phyloP scores from a whole-genome alignment of 768 basidiomycete genomes.

The Leccinum subtestaceum region DNA sequence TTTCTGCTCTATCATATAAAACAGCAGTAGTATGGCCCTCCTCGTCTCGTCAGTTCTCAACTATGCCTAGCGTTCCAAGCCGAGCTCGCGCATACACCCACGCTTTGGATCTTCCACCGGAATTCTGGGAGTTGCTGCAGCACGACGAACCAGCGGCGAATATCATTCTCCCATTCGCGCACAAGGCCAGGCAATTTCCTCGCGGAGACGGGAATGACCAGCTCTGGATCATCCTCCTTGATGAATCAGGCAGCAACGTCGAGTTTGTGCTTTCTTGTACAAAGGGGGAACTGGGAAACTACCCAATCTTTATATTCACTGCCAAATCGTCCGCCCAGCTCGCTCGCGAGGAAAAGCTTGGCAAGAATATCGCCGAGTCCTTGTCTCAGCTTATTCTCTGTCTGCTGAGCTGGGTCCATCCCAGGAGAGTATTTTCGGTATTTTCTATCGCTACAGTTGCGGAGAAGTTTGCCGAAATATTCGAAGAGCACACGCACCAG shows the following conservation, averaged over 20 bases:
- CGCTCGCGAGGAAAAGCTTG: constrained; percentile 9
- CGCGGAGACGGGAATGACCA: constrained; percentile 9
- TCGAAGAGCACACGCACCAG: constrained; percentile 35
- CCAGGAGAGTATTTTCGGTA: constrained; percentile 57
- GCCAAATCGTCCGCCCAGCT: constrained; percentile 42
- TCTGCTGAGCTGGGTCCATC: constrained; percentile 36
- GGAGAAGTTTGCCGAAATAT: constrained; percentile 43
- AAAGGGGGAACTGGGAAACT: constrained; percentile 49
- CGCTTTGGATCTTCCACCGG: constrained; percentile 16
- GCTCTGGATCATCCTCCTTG: constrained; percentile 33
- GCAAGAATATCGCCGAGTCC: constrained; percentile 35
- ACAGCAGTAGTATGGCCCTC: neutral
- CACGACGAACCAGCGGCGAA: constrained; percentile 37
- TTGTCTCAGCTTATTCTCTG: constrained; percentile 41
- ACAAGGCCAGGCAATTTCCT: constrained; percentile 20
- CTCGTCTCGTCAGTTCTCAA: constrained; percentile 19
- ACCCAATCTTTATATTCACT: constrained; percentile 66
- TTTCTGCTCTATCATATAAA: constrained; percentile 10
- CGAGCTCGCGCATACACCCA: constrained; percentile 4
- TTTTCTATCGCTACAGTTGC: constrained; percentile 55
- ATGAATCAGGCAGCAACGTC: constrained; percentile 10
- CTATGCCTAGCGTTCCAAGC: constrained; percentile 17
- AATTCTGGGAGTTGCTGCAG: constrained; percentile 32
- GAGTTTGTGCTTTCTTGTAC: constrained; percentile 59
- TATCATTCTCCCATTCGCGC: constrained; percentile 40